These are phyloP conservation scores for Somion occarium DNA, from an alignment of 1,284 basidiomycete genomes.

Conservation along the genomic window DNA sequence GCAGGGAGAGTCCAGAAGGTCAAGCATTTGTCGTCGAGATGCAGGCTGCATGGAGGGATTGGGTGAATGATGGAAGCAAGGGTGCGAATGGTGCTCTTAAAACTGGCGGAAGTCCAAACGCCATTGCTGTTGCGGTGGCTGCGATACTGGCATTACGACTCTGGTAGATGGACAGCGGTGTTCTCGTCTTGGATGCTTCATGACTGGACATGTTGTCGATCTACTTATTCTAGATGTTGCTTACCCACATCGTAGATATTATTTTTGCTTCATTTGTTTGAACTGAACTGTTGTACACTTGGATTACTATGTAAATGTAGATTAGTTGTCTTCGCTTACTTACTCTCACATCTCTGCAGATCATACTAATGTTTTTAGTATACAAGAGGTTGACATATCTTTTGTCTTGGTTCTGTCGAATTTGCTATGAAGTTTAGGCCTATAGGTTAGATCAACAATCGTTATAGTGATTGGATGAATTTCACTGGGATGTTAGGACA, in stretches of 20 bases:
- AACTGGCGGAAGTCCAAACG: not conserved
- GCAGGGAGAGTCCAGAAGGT: constrained; percentile 43
- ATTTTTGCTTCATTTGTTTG: not conserved
- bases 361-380: too few species aligned
- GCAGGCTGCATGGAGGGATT: constrained; percentile 48
- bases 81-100: constrained; percentile 26
- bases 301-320: too few species aligned
- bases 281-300: too few species aligned
- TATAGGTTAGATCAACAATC: too few species aligned
- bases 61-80: constrained; percentile 33
- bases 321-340: too few species aligned
- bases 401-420: too few species aligned
- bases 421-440: too few species aligned
- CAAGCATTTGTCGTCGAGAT: constrained; percentile 55
- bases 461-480: too few species aligned
- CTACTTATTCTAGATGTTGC: not conserved
- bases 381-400: too few species aligned
- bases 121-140: not conserved
- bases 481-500: too few species aligned
- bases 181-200: not conserved
- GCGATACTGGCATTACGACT: not conserved
- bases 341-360: too few species aligned
- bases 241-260: not conserved
- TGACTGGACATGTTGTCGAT: not conserved
- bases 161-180: not conserved